These are phyloP conservation scores for Nannizziopsis arthrosporioides DNA, from an alignment of 2,329 filamentous ascomycete species.

Conservation along the genomic window DNA sequence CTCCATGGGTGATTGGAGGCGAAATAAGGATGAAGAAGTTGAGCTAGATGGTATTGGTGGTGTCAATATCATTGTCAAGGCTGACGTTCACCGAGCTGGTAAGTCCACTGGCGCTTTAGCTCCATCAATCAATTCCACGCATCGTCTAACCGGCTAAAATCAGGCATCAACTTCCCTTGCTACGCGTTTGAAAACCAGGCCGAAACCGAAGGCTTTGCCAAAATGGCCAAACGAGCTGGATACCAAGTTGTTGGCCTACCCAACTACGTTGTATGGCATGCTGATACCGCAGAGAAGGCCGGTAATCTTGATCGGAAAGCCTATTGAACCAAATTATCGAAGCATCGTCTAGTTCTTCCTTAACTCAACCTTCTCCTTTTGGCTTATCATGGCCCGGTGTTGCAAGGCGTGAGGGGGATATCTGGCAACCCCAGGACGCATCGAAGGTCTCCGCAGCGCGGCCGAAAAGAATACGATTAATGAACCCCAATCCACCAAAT, in stretches of 20 bases:
- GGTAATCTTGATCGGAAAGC: conserved; percentile 50
- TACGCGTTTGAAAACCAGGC: conserved; percentile 98
- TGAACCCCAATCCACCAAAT: not conserved
- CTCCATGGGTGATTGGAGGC: conserved; percentile 78
- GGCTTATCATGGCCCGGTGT: not conserved
- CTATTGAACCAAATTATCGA: not conserved
- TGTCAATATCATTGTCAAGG: conserved; percentile 95
- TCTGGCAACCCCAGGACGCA: not conserved
- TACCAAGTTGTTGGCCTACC: conserved; percentile 86
- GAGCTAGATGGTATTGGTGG: conserved; percentile 91
- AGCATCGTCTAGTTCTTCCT: not conserved
- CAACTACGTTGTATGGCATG: conserved; percentile 98
- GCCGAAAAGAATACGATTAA: not conserved
- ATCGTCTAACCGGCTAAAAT: conserved; percentile 18
- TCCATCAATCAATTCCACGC: not conserved
- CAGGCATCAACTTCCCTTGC: conserved; percentile 92
- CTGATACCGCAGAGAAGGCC: conserved; percentile 89
- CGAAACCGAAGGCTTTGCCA: conserved; percentile 95
- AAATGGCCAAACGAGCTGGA: conserved; percentile 94
- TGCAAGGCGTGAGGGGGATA: not conserved
- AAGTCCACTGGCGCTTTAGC: conserved; percentile 23
- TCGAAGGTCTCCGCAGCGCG: not conserved
- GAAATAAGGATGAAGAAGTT: conserved; percentile 85
- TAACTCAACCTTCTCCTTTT: not conserved
- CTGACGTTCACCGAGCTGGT: conserved; percentile 92